A percentile compares a stretch with the other conserved stretches of the same genome.
Conservation (phyloP, 116 monocot species). For the Phalaenopsis hybrid region DNA sequence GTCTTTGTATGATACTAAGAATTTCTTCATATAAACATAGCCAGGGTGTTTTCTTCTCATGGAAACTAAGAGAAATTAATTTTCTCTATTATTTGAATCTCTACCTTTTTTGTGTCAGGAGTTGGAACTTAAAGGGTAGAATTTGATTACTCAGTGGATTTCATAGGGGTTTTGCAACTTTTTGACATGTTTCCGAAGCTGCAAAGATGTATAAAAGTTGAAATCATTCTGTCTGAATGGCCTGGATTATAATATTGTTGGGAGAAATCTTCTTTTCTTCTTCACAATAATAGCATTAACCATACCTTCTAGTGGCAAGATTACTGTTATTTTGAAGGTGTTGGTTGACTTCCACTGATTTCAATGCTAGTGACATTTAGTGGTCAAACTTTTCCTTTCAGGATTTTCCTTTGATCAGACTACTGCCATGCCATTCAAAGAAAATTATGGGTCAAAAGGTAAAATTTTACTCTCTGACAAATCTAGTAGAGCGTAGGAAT, state of each 20-base stretch:
- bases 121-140: neutral
- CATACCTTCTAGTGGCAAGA: neutral
- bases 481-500: neutral
- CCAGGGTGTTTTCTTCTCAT: neutral
- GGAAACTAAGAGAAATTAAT: neutral
- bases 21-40: neutral
- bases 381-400: constrained; percentile 60
- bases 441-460: constrained; percentile 59
- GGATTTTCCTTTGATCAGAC: constrained; percentile 53
- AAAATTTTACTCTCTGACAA: constrained; percentile 20
- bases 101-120: neutral
- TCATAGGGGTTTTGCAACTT: neutral
- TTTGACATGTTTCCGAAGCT: neutral
- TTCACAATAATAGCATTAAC: neutral
- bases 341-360: constrained; percentile 15
- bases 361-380: constrained; percentile 29
- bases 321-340: constrained; percentile 9
- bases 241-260: constrained; percentile 8
- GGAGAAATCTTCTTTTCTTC: neutral
- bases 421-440: constrained; percentile 40
- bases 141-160: neutral
- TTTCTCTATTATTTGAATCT: neutral
- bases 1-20: neutral
- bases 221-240: neutral
- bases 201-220: neutral